phyloP scores from a whole-genome alignment of 352 stramenopile genomes.

The Achlya hypogyna region DNA sequence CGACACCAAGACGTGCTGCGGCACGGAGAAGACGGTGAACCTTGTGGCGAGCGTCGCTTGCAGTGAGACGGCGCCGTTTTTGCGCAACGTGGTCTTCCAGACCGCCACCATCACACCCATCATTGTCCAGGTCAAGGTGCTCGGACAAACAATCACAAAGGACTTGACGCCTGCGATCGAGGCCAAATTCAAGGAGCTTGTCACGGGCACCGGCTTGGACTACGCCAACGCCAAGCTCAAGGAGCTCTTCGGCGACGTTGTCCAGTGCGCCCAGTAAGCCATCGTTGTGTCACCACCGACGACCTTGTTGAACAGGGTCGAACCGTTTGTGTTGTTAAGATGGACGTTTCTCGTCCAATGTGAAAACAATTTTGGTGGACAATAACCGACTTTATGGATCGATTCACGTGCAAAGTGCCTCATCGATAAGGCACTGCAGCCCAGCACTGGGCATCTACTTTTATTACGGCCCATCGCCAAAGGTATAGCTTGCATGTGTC shows the following conservation, averaged over 20 bases:
- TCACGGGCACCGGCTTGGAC: slow-evolving; percentile 1
- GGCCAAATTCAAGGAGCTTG: slow-evolving; percentile 3
- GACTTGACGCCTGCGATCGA: slow-evolving; percentile 16
- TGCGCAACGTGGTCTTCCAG: slow-evolving; percentile 14
- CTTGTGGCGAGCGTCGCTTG: slow-evolving; percentile 1
- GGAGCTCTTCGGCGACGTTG: slow-evolving; percentile 1
- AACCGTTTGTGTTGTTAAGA: too few relatives aligned
- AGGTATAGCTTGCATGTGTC: too few relatives aligned
- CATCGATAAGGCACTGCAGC: too few relatives aligned
- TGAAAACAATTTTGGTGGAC: too few relatives aligned
- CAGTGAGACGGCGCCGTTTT: slow-evolving; percentile 11
- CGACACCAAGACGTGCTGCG: slow-evolving; percentile 16
- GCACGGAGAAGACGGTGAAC: slow-evolving; percentile 7
- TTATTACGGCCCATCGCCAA: too few relatives aligned
- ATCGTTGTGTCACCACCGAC: too few relatives aligned
- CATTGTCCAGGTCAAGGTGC: slow-evolving; percentile 3
- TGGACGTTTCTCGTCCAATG: too few relatives aligned
- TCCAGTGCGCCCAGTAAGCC: slow-evolving; percentile 5
- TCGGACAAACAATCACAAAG: neutral
- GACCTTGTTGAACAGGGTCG: too few relatives aligned
- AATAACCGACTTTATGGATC: too few relatives aligned
- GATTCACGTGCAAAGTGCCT: too few relatives aligned
- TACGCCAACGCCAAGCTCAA: slow-evolving; percentile 9
- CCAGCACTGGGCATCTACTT: too few relatives aligned
- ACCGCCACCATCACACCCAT: slow-evolving; percentile 2